Percentiles rank a stretch among this genome's conserved stretches.
Conservation (phyloP, 2,329 filamentous ascomycete species). For the Clonostachys solani region DNA sequence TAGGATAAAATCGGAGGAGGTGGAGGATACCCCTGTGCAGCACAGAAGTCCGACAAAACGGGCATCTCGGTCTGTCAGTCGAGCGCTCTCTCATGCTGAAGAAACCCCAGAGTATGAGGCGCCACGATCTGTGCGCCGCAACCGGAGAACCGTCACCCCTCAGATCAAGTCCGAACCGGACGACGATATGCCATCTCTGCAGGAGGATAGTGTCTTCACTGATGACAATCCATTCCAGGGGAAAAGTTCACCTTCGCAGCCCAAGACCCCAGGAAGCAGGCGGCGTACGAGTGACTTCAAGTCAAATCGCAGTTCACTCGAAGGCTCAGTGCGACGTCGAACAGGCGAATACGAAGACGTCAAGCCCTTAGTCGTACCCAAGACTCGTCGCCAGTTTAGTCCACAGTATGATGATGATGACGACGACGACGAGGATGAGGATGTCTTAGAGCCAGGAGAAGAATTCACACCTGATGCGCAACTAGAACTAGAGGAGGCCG, state of each 20-base stretch:
- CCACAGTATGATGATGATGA: neutral
- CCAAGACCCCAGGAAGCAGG: slow-evolving; percentile 42
- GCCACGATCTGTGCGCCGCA: slow-evolving; percentile 41
- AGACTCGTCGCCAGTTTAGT: neutral
- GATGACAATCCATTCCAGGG: slow-evolving; percentile 93
- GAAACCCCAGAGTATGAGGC: slow-evolving; percentile 29
- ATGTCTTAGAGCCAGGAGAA: slow-evolving; percentile 64
- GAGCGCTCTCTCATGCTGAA: slow-evolving; percentile 49
- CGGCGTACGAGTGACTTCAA: slow-evolving; percentile 31
- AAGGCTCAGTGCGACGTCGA: slow-evolving; percentile 10
- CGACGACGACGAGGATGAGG: slow-evolving; percentile 11
- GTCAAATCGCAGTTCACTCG: neutral
- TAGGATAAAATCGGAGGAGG: slow-evolving; percentile 48
- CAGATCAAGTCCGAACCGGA: slow-evolving; percentile 51
- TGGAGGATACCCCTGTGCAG: slow-evolving; percentile 28
- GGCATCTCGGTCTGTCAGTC: slow-evolving; percentile 47
- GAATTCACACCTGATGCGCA: slow-evolving; percentile 94
- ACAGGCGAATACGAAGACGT: slow-evolving; percentile 29
- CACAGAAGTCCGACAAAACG: slow-evolving; percentile 48
- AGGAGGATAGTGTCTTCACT: slow-evolving; percentile 67
- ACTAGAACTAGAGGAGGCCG: slow-evolving; percentile 70
- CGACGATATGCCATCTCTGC: slow-evolving; percentile 28
- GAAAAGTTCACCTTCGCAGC: slow-evolving; percentile 62
- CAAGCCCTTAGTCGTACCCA: slow-evolving; percentile 7
- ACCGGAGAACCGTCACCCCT: slow-evolving; percentile 47